Base-by-base conservation (phyloP, 2,329 filamentous ascomycete species). In the Neofusicoccum parvum region DNA sequence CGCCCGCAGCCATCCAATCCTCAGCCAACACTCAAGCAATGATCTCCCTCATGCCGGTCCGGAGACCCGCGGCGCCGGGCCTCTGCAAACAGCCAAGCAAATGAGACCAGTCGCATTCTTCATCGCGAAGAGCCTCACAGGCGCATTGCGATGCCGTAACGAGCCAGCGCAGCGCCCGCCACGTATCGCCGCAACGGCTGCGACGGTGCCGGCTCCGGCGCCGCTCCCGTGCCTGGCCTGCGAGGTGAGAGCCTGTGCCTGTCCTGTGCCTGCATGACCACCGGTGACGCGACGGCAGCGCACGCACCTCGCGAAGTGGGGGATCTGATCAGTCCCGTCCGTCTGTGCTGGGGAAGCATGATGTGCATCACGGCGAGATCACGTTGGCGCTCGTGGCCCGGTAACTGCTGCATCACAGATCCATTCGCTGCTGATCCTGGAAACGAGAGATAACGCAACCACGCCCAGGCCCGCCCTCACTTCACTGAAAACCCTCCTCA, bases 101-200 rank as follows among this genome's bases (percentile, higher is more conserved):
- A 62, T 62, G 45, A 62, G 59, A 60, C 56, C 41, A 48, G 56
- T 60, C 56, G 56, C 56, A 60, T 60, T 60, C 56, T 60, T 60
- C 56, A 60, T 20, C 56, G 32, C 11, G n/a, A 48, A 59, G 56
- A 60, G 56, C 56, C 56, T 60, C 56, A 60, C 56, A 27, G 27
- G 56, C 39, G 39, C 54, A 59, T 59, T 59, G 56, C 56, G 41
- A 60, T 59, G 51, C 36, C 37, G 53, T 36, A 20, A 37, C 27
- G 27, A 32, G 23, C 53, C 39, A n/a, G 23, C n/a, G 39, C 54
- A 59, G 39, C 56, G 56, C 56, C 41, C 56, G 56, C 41, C 54
- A 59, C 56, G 56, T 60, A 60, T 60, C 56, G 41, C 41, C 27
- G 41, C 56, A 48, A 60, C 56, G 56, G 54, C 39, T 59, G 54